Percentiles rank a stretch among this genome's conserved stretches.
Conservation (phyloP, 495 filamentous ascomycete genomes). For the Wilcoxina mikolae region DNA sequence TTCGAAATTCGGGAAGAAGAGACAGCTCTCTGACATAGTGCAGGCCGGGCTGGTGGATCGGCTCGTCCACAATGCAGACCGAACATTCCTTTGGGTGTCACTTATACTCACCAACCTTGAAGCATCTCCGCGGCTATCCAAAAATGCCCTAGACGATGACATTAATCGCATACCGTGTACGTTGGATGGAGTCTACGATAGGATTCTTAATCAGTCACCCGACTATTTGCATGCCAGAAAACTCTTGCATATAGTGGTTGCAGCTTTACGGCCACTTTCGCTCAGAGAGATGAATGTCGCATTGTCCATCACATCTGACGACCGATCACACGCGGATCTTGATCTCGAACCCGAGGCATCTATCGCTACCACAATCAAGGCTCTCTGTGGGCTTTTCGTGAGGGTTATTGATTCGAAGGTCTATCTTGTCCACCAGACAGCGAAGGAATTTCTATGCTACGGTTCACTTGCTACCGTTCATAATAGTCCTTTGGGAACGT, state of each 20-base stretch:
- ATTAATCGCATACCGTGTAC: constrained; percentile 15
- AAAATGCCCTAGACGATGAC: constrained; percentile 20
- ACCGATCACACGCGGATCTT: constrained; percentile 28
- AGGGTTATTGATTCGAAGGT: constrained; percentile 29
- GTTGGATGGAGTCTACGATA: constrained; percentile 27
- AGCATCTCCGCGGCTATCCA: background rate
- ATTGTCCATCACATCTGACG: constrained; percentile 22
- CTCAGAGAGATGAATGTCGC: constrained; percentile 33
- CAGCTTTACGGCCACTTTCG: constrained; percentile 29
- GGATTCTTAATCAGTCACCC: constrained; percentile 21
- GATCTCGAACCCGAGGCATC: constrained; percentile 19
- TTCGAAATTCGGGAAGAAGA: constrained; percentile 17
- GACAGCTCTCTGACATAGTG: constrained; percentile 5
- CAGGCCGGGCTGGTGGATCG: constrained; percentile 11
- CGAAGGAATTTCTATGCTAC: constrained; percentile 31
- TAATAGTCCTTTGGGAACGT: background rate
- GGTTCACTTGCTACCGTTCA: background rate
- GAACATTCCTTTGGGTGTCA: constrained; percentile 33
- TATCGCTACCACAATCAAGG: constrained; percentile 21
- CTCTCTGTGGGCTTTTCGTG: constrained; percentile 33
- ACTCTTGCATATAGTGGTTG: constrained; percentile 32
- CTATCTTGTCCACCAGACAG: constrained; percentile 34
- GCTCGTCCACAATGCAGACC: constrained; percentile 25
- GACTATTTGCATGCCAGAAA: constrained; percentile 14
- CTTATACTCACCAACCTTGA: constrained; percentile 15